A percentile compares a stretch with the other conserved stretches of the same genome.
Evolutionary conservation across 2,329 filamentous ascomycete species (phyloP).

Genomic region (Colletotrichum gloeosporioides): DNA sequence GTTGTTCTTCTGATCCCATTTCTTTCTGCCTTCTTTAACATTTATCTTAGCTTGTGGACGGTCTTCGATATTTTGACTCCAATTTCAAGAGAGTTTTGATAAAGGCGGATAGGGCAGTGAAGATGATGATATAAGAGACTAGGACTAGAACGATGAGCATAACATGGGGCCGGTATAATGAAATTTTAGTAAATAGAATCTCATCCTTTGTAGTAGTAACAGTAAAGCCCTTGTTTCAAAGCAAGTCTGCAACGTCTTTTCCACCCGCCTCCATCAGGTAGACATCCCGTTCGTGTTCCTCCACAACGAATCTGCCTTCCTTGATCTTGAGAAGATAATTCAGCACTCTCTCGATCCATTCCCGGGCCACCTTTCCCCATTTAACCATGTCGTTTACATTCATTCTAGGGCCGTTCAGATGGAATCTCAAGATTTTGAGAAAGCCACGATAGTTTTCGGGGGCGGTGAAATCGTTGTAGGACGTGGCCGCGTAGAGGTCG

Average conservation of each 20-base stretch:
- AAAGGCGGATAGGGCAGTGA: background rate
- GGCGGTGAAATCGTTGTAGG: background rate
- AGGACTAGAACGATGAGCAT: background rate
- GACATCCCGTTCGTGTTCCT: background rate
- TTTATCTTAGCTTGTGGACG: background rate
- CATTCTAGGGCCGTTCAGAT: background rate
- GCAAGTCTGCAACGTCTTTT: background rate
- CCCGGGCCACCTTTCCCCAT: background rate
- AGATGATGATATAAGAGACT: background rate
- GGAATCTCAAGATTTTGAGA: background rate
- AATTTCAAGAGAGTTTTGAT: background rate
- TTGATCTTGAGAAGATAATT: background rate
- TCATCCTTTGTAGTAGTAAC: background rate
- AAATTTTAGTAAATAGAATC: background rate
- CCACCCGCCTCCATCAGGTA: background rate
- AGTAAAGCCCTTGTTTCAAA: background rate
- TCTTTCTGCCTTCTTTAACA: background rate
- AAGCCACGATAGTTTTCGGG: background rate
- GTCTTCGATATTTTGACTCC: background rate
- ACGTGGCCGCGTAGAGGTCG: background rate
- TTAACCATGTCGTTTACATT: background rate
- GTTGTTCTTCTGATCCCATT: background rate
- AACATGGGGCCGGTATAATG: background rate
- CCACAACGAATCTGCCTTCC: background rate
- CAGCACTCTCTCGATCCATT: background rate